Evolutionary conservation across 2,329 filamentous ascomycete genomes (phyloP), one percentile per base, ranked within the genome.

Genomic region (Aspergillus japonicus): DNA sequence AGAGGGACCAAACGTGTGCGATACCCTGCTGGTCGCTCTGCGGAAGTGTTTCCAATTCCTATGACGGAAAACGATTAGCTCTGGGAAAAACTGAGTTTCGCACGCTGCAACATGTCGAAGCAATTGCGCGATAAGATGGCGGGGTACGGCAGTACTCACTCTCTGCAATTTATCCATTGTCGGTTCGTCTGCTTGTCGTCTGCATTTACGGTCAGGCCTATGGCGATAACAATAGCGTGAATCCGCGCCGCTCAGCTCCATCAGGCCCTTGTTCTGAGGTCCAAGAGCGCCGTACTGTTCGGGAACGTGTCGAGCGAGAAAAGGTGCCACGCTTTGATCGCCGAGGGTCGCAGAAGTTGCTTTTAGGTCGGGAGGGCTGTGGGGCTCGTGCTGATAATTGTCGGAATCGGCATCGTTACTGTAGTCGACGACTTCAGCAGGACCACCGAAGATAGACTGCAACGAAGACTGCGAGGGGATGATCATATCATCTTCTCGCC

Each of bases 191-290:
- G 92, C 93, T 63, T 96, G 92, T 62, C 92, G 87, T 62, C 93
- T 85, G 78, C 95, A 99, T 78, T 97, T 96, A 56, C 94, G 87
- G 75, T 98, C 95, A 2, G 95, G 95, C 56, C 91, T 85, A 76
- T 99, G 95, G 58, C 95, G 88, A 76, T 99, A 99, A 79, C 95
- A 99, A 79, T 90, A 98, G 75, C 91, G 95, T 68, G 92, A 96
- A 74, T 93, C 96, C 39, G 66, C 66, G 16, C 57, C 62, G 14
- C 62, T 68, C 83, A 84, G 63, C 87, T 85, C 69, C 39, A 64
- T 60, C 14, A 65, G 56, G 31, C 65, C 59, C 10, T 64, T 64
- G 23, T 66, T 59, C 49, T 68, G 64, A 14, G 70, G 70, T 12
- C 89, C 89, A 58, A 92, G 80, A 16, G 91, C 91, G 35, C 92